These are phyloP conservation scores for Vicia sativa DNA, from an alignment of 306 rosid genomes.

Conservation along the genomic window DNA sequence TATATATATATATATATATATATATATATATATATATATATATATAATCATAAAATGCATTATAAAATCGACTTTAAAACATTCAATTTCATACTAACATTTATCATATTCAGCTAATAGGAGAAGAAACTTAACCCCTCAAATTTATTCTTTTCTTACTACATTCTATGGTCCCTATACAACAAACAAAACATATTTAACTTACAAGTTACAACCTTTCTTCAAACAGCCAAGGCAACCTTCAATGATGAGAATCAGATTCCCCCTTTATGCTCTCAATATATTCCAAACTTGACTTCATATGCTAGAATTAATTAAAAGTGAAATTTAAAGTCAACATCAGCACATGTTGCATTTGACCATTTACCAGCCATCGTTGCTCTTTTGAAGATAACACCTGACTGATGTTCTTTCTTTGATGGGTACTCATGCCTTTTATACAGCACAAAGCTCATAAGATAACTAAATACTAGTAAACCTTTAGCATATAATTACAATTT, in stretches of 20 bases:
- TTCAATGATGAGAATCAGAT: constrained; percentile 10
- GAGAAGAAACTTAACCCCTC: background rate
- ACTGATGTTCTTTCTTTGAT: constrained; percentile 37
- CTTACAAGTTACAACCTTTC: constrained; percentile 33
- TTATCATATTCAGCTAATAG: background rate
- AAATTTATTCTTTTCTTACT: background rate
- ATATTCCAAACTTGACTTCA: constrained; percentile 23
- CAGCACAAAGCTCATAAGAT: constrained; percentile 53
- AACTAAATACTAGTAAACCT: background rate
- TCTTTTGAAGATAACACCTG: constrained; percentile 48
- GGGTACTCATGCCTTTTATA: constrained; percentile 53
- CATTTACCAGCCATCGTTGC: constrained; percentile 53
- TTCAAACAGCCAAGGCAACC: constrained; percentile 28
- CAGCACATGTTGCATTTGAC: constrained; percentile 33
- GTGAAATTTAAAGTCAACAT: constrained; percentile 20
- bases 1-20: no score
- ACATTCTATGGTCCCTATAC: constrained; percentile 4
- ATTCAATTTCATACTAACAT: background rate
- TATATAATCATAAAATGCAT: no score
- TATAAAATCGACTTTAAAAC: no score
- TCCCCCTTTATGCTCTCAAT: constrained; percentile 3
- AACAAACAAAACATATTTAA: constrained; percentile 7
- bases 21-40: no score
- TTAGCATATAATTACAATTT: constrained; percentile 16
- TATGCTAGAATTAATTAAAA: constrained; percentile 1